A percentile compares a stretch with the other conserved stretches of the same genome.
Evolutionary conservation across 805 yeast genomes (phyloP).

Genomic region (Komagataella pseudopastoris): DNA sequence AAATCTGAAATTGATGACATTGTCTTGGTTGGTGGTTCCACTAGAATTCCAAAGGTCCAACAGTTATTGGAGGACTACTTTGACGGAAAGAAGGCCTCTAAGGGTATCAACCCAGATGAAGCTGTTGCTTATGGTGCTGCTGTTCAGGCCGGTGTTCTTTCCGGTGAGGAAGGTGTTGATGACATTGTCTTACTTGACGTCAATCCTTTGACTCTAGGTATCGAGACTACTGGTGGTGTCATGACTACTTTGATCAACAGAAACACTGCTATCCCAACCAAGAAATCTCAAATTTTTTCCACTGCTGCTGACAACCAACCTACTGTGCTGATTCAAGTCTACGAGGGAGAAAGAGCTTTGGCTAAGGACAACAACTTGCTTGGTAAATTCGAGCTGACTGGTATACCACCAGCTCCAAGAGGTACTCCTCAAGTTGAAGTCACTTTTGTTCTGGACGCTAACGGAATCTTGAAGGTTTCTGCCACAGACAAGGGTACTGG

Average conservation of each 20-base stretch:
- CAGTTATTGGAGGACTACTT: slow-evolving; percentile 82
- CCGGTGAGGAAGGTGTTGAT: slow-evolving; percentile 91
- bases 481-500: slow-evolving; percentile 95
- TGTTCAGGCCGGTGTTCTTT: slow-evolving; percentile 94
- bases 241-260: slow-evolving; percentile 93
- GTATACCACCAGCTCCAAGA: slow-evolving; percentile 86
- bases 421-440: slow-evolving; percentile 88
- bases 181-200: slow-evolving; percentile 86
- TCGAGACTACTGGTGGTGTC: slow-evolving; percentile 95
- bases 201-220: slow-evolving; percentile 88
- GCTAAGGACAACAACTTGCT: slow-evolving; percentile 86
- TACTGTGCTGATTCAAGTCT: slow-evolving; percentile 87
- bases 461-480: slow-evolving; percentile 74
- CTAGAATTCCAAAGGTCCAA: slow-evolving; percentile 98
- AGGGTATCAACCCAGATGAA: slow-evolving; percentile 98
- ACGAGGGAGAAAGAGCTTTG: slow-evolving; percentile 92
- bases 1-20: slow-evolving; percentile 86
- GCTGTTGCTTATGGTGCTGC: slow-evolving; percentile 99
- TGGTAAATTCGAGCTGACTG: slow-evolving; percentile 77
- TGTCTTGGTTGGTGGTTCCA: slow-evolving; percentile 97
- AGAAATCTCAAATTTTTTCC: slow-evolving; percentile 89
- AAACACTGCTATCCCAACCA: slow-evolving; percentile 92
- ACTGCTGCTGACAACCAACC: slow-evolving; percentile 96
- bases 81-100: slow-evolving; percentile 90
- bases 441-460: slow-evolving; percentile 78